Evolutionary conservation across 768 basidiomycete genomes (phyloP), one percentile per base, ranked within the genome.

Genomic region (Phallus indusiatus): DNA sequence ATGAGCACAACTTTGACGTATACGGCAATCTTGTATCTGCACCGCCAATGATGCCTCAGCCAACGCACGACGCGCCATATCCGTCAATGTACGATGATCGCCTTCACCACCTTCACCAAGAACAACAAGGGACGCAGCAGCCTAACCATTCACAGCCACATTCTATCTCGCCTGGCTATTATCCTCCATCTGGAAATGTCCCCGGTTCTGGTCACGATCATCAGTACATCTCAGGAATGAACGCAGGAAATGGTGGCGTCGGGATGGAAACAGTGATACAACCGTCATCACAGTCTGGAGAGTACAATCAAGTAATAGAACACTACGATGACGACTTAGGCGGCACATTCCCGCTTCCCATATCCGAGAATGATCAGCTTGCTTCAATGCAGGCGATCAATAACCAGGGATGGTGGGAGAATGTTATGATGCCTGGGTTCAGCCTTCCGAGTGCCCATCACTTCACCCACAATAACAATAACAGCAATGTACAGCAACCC

Each of bases 371-470:
- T 0, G 75, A 85, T 49, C 78, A 82, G 70, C 74, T 87, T 61
- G 88, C 86, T 0, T 80, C 86, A 18, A 85, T 90, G 83, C 78
- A 82, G 53, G 82, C 82, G 28, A 74, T 91, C 58, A 83, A 85
- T 62, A 86, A 84, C 53, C 83, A 83, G 1, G 77, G 73, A 8
- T 90, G 83, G 80, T 89, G 86, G 87, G 71, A 78, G 48, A 86
- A 80, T 53, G 85, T 88, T 83, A 86, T 90, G 87, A 87, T 90
- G 85, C 88, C 88, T 37, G 88, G 88, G 84, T 86, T 55, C 46
- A 53, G 46, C 17, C 56, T 49, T 55, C 55, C 59, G 6, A 49
- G 36, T 2, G 4, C 28, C 7, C 28, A 28, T 28, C 28, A 28
- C 28, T 28, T 28, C 28, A 28, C n/a, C n/a, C n/a, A n/a, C n/a